phyloP scores from a whole-genome alignment of 2,329 filamentous ascomycete genomes.

The Botrytis fabae region DNA sequence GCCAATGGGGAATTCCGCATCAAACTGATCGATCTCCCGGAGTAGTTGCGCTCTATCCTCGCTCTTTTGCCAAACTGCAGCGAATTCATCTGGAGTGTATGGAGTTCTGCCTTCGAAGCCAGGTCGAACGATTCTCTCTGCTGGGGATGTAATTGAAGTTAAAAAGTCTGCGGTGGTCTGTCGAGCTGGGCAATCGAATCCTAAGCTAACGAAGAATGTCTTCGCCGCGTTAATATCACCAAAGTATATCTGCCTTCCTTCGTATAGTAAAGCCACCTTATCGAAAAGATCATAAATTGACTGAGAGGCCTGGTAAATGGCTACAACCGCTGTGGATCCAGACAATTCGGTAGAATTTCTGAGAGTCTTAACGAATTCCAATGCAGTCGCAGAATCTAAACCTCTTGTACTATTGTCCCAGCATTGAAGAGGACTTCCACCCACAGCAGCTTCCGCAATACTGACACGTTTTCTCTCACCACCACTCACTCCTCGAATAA shows the following conservation, averaged over 20 bases:
- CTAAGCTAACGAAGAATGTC: constrained; percentile 68
- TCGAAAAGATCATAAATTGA: constrained; percentile 65
- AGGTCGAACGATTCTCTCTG: constrained; percentile 56
- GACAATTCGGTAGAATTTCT: constrained; percentile 65
- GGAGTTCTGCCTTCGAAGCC: constrained; percentile 60
- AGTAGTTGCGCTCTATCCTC: constrained; percentile 46
- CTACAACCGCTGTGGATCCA: constrained; percentile 61
- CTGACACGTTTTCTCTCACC: constrained; percentile 78
- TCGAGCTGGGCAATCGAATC: constrained; percentile 69
- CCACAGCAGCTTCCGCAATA: constrained; percentile 71
- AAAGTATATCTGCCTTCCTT: constrained; percentile 71
- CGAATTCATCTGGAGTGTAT: constrained; percentile 56
- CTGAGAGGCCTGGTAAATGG: constrained; percentile 72
- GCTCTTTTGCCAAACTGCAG: constrained; percentile 51
- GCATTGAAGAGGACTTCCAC: constrained; percentile 61
- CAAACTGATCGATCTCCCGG: constrained; percentile 54
- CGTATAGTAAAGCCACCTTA: constrained; percentile 67
- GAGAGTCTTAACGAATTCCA: constrained; percentile 71
- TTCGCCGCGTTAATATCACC: constrained; percentile 64
- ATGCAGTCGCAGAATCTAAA: constrained; percentile 70
- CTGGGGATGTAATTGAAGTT: constrained; percentile 68
- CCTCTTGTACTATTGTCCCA: constrained; percentile 79
- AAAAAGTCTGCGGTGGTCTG: constrained; percentile 63
- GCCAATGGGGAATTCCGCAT: constrained; percentile 42
- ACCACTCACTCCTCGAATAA: constrained; percentile 69